Evolutionary conservation across 805 yeast genomes (phyloP).

Genomic region (Cyberlindnera subsufficiens): DNA sequence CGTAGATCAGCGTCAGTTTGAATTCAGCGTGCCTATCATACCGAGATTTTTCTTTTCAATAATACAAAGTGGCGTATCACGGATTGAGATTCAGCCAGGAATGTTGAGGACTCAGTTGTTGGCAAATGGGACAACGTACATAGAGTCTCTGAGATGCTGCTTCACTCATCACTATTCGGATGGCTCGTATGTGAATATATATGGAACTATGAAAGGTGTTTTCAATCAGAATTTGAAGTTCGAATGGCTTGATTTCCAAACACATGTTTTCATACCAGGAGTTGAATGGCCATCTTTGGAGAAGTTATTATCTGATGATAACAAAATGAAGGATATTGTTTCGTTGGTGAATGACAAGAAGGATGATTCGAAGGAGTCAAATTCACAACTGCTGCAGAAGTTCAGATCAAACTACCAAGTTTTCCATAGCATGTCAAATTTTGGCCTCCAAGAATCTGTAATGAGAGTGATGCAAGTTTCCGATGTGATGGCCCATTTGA

Average conservation of each 20-base stretch:
- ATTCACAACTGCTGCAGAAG: slow-evolving; percentile 17
- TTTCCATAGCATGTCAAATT: slow-evolving; percentile 41
- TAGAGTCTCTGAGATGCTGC: slow-evolving; percentile 47
- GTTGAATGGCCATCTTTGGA: slow-evolving; percentile 42
- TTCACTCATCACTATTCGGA: slow-evolving; percentile 53
- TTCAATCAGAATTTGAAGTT: slow-evolving; percentile 59
- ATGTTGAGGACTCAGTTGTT: slow-evolving; percentile 45
- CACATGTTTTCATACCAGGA: slow-evolving; percentile 40
- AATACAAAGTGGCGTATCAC: slow-evolving; percentile 44
- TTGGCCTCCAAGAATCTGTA: slow-evolving; percentile 61
- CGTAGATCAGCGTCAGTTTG: slow-evolving; percentile 50
- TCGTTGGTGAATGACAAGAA: slow-evolving; percentile 2
- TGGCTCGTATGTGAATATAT: slow-evolving; percentile 61
- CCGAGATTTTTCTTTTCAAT: slow-evolving; percentile 54
- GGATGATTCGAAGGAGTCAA: background rate
- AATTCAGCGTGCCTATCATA: slow-evolving; percentile 57
- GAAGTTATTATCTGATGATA: slow-evolving; percentile 28
- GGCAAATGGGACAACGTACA: slow-evolving; percentile 45
- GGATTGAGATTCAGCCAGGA: slow-evolving; percentile 46
- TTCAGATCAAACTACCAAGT: slow-evolving; percentile 38
- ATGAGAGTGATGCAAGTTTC: slow-evolving; percentile 70
- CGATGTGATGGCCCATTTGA: slow-evolving; percentile 70
- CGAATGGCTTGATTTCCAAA: slow-evolving; percentile 65
- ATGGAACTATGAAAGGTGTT: slow-evolving; percentile 55
- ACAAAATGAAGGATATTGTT: slow-evolving; percentile 12